Evolutionary conservation across 805 yeast species (phyloP).

Genomic region (Saturnispora ahearnii): DNA sequence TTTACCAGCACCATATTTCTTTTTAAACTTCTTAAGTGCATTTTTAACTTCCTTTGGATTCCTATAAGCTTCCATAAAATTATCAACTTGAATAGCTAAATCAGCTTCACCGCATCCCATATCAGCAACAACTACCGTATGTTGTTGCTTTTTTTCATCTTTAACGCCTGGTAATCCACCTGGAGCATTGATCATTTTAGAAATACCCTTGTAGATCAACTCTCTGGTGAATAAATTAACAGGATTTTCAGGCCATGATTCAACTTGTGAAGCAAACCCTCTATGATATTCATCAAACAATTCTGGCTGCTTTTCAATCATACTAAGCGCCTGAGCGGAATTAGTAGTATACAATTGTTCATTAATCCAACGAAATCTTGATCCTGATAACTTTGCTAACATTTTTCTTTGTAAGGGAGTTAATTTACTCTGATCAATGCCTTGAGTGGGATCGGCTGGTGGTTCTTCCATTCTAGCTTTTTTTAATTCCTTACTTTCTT

Average conservation of each 20-base stretch:
- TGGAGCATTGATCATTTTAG: constrained; percentile 75
- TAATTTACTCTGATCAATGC: constrained; percentile 31
- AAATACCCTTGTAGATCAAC: constrained; percentile 48
- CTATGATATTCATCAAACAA: constrained; percentile 90
- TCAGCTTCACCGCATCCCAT: constrained; percentile 99
- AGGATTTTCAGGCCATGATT: constrained; percentile 98
- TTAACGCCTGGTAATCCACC: constrained; percentile 83
- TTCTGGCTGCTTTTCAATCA: constrained; percentile 74
- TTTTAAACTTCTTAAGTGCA: constrained; percentile 18
- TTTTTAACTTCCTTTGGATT: constrained; percentile 27
- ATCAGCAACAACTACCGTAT: constrained; percentile 78
- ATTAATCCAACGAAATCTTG: constrained; percentile 96
- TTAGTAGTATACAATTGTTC: constrained; percentile 88
- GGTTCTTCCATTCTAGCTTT: constrained; percentile 7
- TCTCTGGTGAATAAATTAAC: constrained; percentile 81
- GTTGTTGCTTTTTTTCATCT: constrained; percentile 24
- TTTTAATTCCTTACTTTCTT: not conserved
- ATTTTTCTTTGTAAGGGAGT: constrained; percentile 91
- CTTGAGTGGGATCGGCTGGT: constrained; percentile 19
- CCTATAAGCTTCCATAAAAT: constrained; percentile 29
- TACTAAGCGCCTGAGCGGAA: constrained; percentile 64
- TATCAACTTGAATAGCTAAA: constrained; percentile 56
- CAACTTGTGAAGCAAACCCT: constrained; percentile 92
- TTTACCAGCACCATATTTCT: constrained; percentile 20
- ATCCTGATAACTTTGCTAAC: constrained; percentile 91